Conservation (phyloP, 2,329 filamentous ascomycete species). For the Epicoccum sorghinum region DNA sequence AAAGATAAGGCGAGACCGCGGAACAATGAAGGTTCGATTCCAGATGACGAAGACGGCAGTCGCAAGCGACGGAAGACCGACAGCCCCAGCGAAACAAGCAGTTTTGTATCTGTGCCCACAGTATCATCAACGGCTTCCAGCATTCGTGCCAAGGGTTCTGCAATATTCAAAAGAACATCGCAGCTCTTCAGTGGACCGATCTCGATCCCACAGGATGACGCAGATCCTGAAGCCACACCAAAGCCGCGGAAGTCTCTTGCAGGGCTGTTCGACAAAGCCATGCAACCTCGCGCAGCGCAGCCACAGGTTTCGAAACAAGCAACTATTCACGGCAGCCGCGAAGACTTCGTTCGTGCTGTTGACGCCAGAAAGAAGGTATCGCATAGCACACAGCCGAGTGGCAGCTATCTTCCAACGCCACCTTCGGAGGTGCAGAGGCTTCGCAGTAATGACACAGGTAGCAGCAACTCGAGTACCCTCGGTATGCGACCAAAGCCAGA, state of each 20-base stretch:
- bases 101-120: constrained; percentile 7
- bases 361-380: constrained; percentile 12
- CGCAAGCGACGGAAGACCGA: constrained; percentile 25
- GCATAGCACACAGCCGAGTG: constrained; percentile 6
- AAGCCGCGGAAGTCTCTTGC: constrained; percentile 9
- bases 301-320: constrained; percentile 7
- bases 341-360: constrained; percentile 22
- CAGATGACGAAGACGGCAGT: constrained; percentile 15
- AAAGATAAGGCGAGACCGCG: constrained; percentile 19
- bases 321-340: constrained; percentile 17
- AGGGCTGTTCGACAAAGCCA: constrained; percentile 24
- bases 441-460: constrained; percentile 15
- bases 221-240: constrained; percentile 11
- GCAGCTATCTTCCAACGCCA: constrained; percentile 29
- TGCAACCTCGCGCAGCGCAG: constrained; percentile 12
- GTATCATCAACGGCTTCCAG: constrained; percentile 14
- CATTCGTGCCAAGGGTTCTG: constrained; percentile 7
- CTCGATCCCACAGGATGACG: constrained; percentile 23
- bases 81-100: constrained; percentile 15
- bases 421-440: constrained; percentile 25
- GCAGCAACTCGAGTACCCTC: constrained; percentile 10
- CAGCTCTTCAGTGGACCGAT: constrained; percentile 23
- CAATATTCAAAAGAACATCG: constrained; percentile 17
- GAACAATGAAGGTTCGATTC: constrained; percentile 13
- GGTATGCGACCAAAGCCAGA: background rate